These are phyloP conservation scores for Citrullus mucosospermus DNA, from an alignment of 306 rosid species.

Conservation along the genomic window DNA sequence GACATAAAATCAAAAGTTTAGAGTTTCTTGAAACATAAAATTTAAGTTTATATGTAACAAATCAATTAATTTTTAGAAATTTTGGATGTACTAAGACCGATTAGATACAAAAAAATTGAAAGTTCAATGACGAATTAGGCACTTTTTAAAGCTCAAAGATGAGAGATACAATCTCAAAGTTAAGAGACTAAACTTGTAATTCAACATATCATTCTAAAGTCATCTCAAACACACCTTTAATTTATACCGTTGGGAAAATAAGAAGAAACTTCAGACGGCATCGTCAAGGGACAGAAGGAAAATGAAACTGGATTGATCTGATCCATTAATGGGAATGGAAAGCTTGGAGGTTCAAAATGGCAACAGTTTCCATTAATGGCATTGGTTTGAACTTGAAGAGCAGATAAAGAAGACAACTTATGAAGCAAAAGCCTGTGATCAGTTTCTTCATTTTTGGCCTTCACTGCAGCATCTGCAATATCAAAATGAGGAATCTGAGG, in stretches of 20 bases:
- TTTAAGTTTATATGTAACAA: too few species aligned
- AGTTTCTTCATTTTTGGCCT: neutral
- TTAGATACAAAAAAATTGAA: too few species aligned
- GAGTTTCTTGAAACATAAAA: too few species aligned
- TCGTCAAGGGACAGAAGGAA: neutral
- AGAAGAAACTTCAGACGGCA: neutral
- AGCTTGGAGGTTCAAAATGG: neutral
- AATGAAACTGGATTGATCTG: neutral
- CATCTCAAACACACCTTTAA: neutral
- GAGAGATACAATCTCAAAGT: too few species aligned
- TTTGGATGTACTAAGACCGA: too few species aligned
- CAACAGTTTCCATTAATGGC: neutral
- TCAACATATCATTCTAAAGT: neutral
- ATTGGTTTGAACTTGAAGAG: neutral
- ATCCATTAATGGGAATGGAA: neutral
- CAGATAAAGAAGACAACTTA: neutral
- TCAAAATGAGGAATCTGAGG: neutral
- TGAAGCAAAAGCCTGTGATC: neutral
- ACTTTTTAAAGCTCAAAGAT: too few species aligned
- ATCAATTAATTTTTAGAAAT: too few species aligned
- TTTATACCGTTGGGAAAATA: neutral
- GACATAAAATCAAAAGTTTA: too few species aligned
- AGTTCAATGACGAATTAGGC: too few species aligned
- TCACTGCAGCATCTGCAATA: neutral
- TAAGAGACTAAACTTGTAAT: too few species aligned